A percentile compares a stretch with the other conserved stretches of the same genome.
Conservation (phyloP, 2,329 filamentous ascomycete species). For the Fusarium sp. region DNA sequence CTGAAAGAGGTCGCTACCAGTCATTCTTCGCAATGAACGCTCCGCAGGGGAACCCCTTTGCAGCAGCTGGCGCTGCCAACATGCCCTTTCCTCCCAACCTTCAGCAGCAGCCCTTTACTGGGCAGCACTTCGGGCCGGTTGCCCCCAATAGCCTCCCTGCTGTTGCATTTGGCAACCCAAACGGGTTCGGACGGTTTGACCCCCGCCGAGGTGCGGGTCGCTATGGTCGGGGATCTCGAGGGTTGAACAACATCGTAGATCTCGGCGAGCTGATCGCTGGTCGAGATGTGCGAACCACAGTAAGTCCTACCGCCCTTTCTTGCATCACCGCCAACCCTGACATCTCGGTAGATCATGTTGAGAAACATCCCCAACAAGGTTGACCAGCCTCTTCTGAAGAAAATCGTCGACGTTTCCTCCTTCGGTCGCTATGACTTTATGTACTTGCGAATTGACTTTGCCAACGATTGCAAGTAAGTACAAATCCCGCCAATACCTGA, state of each 20-base stretch:
- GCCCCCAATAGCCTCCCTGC: too few species aligned
- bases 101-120: conserved; percentile 42
- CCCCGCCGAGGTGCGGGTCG: conserved; percentile 29
- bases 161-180: background rate
- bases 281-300: conserved; percentile 78
- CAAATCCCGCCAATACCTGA: background rate
- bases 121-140: background rate
- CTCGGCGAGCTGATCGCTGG: conserved; percentile 54
- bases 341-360: conserved; percentile 77
- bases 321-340: background rate
- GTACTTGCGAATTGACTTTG: conserved; percentile 91
- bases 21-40: conserved; percentile 42
- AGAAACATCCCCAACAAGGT: conserved; percentile 95
- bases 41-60: conserved; percentile 8
- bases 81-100: accelerated
- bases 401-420: conserved; percentile 80
- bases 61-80: conserved; percentile 6
- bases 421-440: conserved; percentile 91
- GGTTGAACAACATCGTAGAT: conserved; percentile 67
- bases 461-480: conserved; percentile 82
- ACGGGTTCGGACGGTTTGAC: conserved; percentile 19
- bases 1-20: background rate
- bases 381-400: conserved; percentile 78
- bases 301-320: conserved; percentile 51
- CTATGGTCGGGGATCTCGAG: background rate